Evolutionary conservation across 1,284 basidiomycete species (phyloP).

Genomic region (Puccinia horiana): DNA sequence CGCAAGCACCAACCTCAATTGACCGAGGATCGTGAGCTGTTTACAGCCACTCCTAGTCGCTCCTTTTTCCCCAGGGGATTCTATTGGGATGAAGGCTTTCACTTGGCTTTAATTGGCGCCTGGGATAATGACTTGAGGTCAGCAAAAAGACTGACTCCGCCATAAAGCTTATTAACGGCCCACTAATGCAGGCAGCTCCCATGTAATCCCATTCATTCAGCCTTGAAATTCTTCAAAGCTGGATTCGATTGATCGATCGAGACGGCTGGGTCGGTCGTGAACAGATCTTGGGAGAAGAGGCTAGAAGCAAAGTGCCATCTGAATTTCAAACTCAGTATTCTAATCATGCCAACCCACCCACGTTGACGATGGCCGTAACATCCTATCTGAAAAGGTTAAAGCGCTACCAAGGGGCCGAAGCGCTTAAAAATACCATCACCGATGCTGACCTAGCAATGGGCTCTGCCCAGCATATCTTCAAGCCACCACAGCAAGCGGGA

Average conservation of each 20-base stretch:
- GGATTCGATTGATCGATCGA: conserved; percentile 85
- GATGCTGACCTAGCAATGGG: conserved; percentile 50
- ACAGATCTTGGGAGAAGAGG: conserved; percentile 92
- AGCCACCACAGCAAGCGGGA: conserved; percentile 57
- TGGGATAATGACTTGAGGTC: conserved; percentile 89
- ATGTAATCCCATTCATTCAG: conserved; percentile 59
- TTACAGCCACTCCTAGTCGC: conserved; percentile 88
- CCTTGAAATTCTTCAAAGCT: conserved; percentile 81
- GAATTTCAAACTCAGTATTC: conserved; percentile 92
- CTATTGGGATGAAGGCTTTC: conserved; percentile 98
- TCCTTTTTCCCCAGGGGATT: conserved; percentile 95
- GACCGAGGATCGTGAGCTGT: conserved; percentile 72
- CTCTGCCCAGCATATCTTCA: conserved; percentile 51
- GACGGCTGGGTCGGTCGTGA: conserved; percentile 93
- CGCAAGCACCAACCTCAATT: conserved; percentile 63
- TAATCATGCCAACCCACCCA: conserved; percentile 89
- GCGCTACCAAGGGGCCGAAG: conserved; percentile 55
- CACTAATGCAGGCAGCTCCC: neutral
- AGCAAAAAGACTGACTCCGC: conserved; percentile 32
- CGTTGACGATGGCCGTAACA: conserved; percentile 83
- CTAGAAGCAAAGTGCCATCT: conserved; percentile 79
- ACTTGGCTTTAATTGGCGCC: conserved; percentile 80
- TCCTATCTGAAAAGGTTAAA: conserved; percentile 76
- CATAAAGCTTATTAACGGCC: neutral
- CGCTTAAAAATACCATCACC: conserved; percentile 48